Percentiles rank a stretch among this genome's conserved stretches.
Evolutionary conservation across 2,329 filamentous ascomycete genomes (phyloP).

Genomic region (Xylaria multiplex): DNA sequence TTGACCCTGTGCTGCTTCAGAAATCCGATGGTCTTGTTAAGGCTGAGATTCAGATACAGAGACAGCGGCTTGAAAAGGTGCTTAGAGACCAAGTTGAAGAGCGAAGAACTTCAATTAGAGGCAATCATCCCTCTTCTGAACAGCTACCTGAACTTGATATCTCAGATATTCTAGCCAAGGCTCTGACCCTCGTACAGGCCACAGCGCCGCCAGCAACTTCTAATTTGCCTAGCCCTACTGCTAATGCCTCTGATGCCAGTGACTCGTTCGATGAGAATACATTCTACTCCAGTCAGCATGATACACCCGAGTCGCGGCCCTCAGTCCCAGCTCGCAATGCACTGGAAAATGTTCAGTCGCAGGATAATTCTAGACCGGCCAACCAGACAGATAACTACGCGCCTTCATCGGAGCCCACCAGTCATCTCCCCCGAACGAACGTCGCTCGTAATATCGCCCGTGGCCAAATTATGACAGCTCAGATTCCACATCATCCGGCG

Average conservation of each 20-base stretch:
- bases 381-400: slow-evolving; percentile 46
- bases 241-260: slow-evolving; percentile 71
- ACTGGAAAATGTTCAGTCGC: slow-evolving; percentile 54
- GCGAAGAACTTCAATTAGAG: slow-evolving; percentile 57
- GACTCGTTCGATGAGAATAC: slow-evolving; percentile 93
- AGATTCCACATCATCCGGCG: slow-evolving; percentile 32
- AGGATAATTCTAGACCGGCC: slow-evolving; percentile 51
- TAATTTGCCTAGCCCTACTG: slow-evolving; percentile 61
- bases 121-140: slow-evolving; percentile 56
- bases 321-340: slow-evolving; percentile 61
- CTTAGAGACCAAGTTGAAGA: slow-evolving; percentile 82
- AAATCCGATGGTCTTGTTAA: slow-evolving; percentile 87
- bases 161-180: slow-evolving; percentile 76
- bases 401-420: slow-evolving; percentile 34
- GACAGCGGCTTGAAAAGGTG: slow-evolving; percentile 80
- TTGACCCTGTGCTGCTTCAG: slow-evolving; percentile 84
- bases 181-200: slow-evolving; percentile 75
- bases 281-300: slow-evolving; percentile 94
- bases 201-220: slow-evolving; percentile 68
- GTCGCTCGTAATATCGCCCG: slow-evolving; percentile 30
- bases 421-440: slow-evolving; percentile 25
- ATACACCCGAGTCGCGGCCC: slow-evolving; percentile 71
- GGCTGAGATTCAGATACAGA: slow-evolving; percentile 82
- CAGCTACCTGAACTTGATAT: slow-evolving; percentile 73
- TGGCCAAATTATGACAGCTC: slow-evolving; percentile 38